These are phyloP conservation scores for Plenodomus tracheiphilus DNA, from an alignment of 2,329 filamentous ascomycete species.

Conservation along the genomic window DNA sequence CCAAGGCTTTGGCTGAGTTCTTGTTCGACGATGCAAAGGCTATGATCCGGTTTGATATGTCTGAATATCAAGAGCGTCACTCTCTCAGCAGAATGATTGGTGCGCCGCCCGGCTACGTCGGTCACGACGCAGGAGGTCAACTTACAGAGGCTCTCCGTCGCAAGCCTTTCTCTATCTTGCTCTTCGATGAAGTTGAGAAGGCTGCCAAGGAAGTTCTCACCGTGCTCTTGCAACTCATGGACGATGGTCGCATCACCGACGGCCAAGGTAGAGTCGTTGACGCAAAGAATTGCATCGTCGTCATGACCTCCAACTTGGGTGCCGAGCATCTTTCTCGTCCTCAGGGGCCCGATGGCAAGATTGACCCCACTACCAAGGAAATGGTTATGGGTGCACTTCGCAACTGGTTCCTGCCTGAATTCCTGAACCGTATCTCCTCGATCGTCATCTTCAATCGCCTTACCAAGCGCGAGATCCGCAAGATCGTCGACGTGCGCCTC, in stretches of 20 bases:
- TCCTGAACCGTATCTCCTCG: slow-evolving; percentile 96
- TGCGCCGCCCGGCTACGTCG: slow-evolving; percentile 94
- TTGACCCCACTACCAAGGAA: slow-evolving; percentile 83
- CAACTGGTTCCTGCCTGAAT: slow-evolving; percentile 97
- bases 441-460: slow-evolving; percentile 99
- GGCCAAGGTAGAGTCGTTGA: slow-evolving; percentile 95
- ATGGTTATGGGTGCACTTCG: slow-evolving; percentile 89
- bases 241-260: slow-evolving; percentile 97
- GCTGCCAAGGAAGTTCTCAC: slow-evolving; percentile 97
- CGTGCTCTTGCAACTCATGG: slow-evolving; percentile 98
- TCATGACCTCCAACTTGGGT: slow-evolving; percentile 98
- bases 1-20: slow-evolving; percentile 96
- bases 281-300: slow-evolving; percentile 96
- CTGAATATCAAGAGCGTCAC: slow-evolving; percentile 97
- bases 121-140: slow-evolving; percentile 93
- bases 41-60: slow-evolving; percentile 99
- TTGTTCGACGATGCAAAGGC: slow-evolving; percentile 95
- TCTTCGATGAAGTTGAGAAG: slow-evolving; percentile 99
- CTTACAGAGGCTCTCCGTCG: slow-evolving; percentile 92
- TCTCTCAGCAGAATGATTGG: slow-evolving; percentile 97
- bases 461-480: slow-evolving; percentile 84
- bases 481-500: slow-evolving; percentile 91
- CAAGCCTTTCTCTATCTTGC: slow-evolving; percentile 93
- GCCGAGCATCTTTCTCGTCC: slow-evolving; percentile 89
- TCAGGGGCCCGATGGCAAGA: slow-evolving; percentile 75